Base-by-base conservation (phyloP, 2,329 filamentous ascomycete genomes). In the Zalaria obscura region DNA sequence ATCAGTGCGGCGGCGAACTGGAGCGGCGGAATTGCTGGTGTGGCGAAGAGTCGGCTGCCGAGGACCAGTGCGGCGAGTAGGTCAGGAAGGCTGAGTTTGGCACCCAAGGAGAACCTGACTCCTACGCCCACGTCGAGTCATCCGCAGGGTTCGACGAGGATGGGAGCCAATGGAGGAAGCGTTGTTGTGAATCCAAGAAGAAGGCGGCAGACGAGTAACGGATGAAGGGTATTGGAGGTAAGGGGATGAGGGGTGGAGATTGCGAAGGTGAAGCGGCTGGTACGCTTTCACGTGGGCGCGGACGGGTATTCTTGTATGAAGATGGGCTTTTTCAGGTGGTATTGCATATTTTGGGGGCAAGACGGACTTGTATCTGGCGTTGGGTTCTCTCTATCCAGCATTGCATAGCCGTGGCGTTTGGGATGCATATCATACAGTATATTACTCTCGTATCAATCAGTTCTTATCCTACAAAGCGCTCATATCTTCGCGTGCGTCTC, bases 11-110 rank as follows among this genome's bases (percentile, higher is more conserved):
- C 33, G 29, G 11, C 35, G 38, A 35, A 41, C 39, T 4, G 39
- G 39, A 26, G 40, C 38, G 25, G 28, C 31, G 36, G 39, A 27
- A 41, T 29, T 35, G 44, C 44, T 32, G 38, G 44, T 28, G 40
- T 46, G 5, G 45, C 46, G 10, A 52, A 52, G 36, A 50, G 47
- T 27, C 37, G 51, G 5, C 33, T 52, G 11, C 48, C 50, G 6
- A 44, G 52, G 27, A 49, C 48, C 5, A 53, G 49, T 43, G 41
- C 47, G 18, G 44, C 45, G 10, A 45, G 44, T 10, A 27, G 46
- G 2, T 35, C 47, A n/a, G 53, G 53, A 32, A 44, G 55, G 34
- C 39, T 55, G 35, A 52, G 52, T 35, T 38, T 56, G 33, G 49
- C 49, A 29, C 42, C 50, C 25, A 43, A 45, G 8, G 45, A 49